A percentile compares a stretch with the other conserved stretches of the same genome.
These are phyloP conservation scores for Colletotrichum spaethianum DNA, from an alignment of 2,329 filamentous ascomycete genomes.

Conservation along the genomic window DNA sequence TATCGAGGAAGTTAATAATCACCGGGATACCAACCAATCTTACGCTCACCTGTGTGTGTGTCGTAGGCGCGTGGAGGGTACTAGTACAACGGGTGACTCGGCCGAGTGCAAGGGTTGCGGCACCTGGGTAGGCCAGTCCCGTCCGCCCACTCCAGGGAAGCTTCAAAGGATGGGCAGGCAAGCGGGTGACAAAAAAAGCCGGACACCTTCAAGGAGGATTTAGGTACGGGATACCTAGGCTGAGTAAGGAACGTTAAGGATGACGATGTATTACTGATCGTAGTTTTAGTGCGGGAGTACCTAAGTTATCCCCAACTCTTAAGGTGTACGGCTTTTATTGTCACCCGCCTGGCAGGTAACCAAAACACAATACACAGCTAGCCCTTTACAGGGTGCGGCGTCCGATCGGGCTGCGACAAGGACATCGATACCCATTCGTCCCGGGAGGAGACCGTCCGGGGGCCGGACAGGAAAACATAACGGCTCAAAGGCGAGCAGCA, in stretches of 20 bases:
- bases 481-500: background rate
- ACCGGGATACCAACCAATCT: background rate
- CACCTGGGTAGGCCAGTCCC: conserved; percentile 32
- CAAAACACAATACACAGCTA: conserved; percentile 21
- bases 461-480: background rate
- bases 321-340: too few relatives aligned
- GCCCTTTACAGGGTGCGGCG: conserved; percentile 11
- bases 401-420: conserved; percentile 20
- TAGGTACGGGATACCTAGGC: too few relatives aligned
- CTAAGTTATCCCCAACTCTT: too few relatives aligned
- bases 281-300: too few relatives aligned
- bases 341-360: conserved; percentile 24
- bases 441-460: background rate
- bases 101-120: conserved; percentile 28
- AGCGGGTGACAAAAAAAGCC: too few relatives aligned
- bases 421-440: conserved; percentile 10
- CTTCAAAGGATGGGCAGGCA: conserved; percentile 28
- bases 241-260: too few relatives aligned
- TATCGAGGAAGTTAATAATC: background rate
- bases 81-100: conserved; percentile 23
- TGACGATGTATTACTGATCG: too few relatives aligned
- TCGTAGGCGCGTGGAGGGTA: conserved; percentile 2
- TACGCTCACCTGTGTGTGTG: background rate
- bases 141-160: conserved; percentile 36
- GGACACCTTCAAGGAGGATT: too few relatives aligned